phyloP scores from a whole-genome alignment of 306 rosid genomes.

The Cajanus cajan region DNA sequence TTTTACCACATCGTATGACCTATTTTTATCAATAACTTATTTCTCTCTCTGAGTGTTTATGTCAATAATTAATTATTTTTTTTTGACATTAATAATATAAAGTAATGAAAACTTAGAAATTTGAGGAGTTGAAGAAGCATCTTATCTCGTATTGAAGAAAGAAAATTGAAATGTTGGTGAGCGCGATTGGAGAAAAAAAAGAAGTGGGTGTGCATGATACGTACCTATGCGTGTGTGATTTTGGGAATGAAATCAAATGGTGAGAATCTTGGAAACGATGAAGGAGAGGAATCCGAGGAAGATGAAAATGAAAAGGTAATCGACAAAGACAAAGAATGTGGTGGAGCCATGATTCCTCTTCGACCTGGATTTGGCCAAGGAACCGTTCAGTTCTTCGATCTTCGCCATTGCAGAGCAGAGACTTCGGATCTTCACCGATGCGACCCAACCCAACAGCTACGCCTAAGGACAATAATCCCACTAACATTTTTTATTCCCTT shows the following conservation, averaged over 20 bases:
- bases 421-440: neutral
- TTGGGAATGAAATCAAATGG: slow-evolving; percentile 33
- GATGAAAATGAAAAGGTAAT: slow-evolving; percentile 66
- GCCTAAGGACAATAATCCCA: neutral
- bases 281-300: slow-evolving; percentile 63
- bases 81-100: too few species aligned
- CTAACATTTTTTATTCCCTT: too few species aligned
- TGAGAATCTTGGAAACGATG: slow-evolving; percentile 55
- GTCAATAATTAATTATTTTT: too few species aligned
- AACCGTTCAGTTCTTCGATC: slow-evolving; percentile 46
- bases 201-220: neutral
- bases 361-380: slow-evolving; percentile 16
- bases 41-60: too few species aligned
- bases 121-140: neutral
- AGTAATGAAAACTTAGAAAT: too few species aligned
- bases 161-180: neutral
- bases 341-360: slow-evolving; percentile 65
- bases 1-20: too few species aligned
- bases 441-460: slow-evolving; percentile 16
- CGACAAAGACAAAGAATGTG: slow-evolving; percentile 61
- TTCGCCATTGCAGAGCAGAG: slow-evolving; percentile 51
- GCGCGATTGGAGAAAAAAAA: neutral
- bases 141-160: too few species aligned
- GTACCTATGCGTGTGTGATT: neutral
- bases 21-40: too few species aligned